Evolutionary conservation across 169 alveolate genomes (phyloP).

Genomic region (Blepharisma undulans): DNA sequence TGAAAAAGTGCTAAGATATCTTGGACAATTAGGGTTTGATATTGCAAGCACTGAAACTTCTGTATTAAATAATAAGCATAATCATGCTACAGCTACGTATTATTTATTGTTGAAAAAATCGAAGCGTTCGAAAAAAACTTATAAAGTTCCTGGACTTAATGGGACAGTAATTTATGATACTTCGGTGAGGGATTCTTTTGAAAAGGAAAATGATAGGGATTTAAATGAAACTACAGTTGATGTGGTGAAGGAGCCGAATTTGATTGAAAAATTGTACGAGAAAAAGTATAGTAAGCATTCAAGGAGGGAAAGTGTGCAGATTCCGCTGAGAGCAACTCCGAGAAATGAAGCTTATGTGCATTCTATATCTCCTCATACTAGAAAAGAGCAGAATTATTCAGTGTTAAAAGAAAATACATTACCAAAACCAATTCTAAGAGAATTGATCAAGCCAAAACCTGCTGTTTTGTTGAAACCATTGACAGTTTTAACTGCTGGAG

Average conservation of each 20-base stretch:
- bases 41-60: conserved; percentile 66
- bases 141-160: background rate
- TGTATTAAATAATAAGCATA: conserved; percentile 76
- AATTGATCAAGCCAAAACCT: background rate
- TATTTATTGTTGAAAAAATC: conserved; percentile 51
- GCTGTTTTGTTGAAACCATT: background rate
- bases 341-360: background rate
- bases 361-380: background rate
- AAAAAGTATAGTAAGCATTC: background rate
- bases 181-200: background rate
- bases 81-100: conserved; percentile 84
- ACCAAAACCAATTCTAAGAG: background rate
- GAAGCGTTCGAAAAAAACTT: conserved; percentile 4
- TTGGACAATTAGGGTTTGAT: conserved; percentile 57
- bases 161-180: background rate
- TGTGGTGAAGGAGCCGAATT: background rate
- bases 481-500: background rate
- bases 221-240: background rate
- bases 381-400: background rate
- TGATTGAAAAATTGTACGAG: background rate
- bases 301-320: background rate
- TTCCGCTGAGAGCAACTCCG: background rate
- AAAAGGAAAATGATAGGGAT: background rate
- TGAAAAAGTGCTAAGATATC: conserved; percentile 56
- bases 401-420: background rate